A percentile compares a stretch with the other conserved stretches of the same genome.
Evolutionary conservation across 176 grass and related monocot genomes (phyloP).

Genomic region (Saccharum officinarum): DNA sequence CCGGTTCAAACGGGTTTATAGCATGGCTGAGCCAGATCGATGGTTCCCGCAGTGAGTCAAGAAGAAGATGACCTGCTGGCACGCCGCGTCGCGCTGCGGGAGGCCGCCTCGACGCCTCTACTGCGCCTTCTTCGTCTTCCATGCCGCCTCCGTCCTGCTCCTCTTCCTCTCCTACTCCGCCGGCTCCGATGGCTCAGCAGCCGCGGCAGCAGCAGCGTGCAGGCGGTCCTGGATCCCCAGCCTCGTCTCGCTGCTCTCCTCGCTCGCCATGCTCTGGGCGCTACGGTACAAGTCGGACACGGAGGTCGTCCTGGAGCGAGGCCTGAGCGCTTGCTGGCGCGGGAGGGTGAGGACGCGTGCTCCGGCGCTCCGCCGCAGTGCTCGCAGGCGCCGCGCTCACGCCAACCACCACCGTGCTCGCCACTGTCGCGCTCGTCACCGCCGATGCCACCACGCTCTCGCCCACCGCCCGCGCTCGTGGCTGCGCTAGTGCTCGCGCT

Average conservation of each 20-base stretch:
- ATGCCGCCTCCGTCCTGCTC: conserved; percentile 69
- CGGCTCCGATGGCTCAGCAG: rapidly evolving
- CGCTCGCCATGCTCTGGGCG: conserved; percentile 78
- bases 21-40: conserved; percentile 89
- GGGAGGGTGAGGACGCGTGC: conserved; percentile 83
- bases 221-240: conserved; percentile 79
- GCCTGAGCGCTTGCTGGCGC: conserved; percentile 67
- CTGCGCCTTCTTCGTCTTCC: conserved; percentile 85
- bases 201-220: not conserved
- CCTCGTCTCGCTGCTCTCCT: conserved; percentile 73
- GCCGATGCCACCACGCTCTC: no score
- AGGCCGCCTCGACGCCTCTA: conserved; percentile 79
- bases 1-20: no score
- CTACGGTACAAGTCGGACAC: conserved; percentile 91
- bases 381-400: no score
- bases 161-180: conserved; percentile 50
- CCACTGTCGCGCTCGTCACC: no score
- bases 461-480: no score
- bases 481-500: no score
- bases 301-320: conserved; percentile 58
- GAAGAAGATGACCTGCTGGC: conserved; percentile 79
- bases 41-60: conserved; percentile 92
- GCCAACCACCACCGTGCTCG: no score
- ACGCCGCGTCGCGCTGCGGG: conserved; percentile 76
- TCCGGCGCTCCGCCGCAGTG: no score